Conservation (phyloP, 768 basidiomycete species). For the Tricholomella constricta region DNA sequence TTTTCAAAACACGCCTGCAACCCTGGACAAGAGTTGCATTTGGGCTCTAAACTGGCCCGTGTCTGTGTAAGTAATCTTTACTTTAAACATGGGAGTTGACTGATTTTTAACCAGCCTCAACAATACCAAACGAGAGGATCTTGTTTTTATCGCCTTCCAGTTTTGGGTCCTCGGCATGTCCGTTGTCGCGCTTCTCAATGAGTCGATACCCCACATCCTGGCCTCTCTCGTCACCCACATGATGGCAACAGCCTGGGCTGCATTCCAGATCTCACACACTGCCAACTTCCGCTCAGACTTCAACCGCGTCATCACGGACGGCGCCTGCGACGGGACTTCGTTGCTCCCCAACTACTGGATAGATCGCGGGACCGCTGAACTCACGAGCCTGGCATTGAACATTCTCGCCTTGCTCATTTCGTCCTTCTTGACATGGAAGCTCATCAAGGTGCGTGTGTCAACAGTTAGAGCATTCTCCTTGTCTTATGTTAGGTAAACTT, state of each 20-base stretch:
- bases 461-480: not conserved
- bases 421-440: constrained; percentile 66
- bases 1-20: constrained; percentile 32
- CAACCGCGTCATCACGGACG: constrained; percentile 55
- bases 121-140: constrained; percentile 76
- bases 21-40: constrained; percentile 53
- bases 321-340: constrained; percentile 58
- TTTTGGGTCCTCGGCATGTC: constrained; percentile 83
- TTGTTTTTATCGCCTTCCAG: constrained; percentile 77
- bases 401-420: constrained; percentile 60
- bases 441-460: constrained; percentile 58
- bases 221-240: constrained; percentile 75
- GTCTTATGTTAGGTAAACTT: not conserved
- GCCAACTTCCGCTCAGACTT: constrained; percentile 59
- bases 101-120: constrained; percentile 46
- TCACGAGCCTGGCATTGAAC: constrained; percentile 65
- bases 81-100: not conserved
- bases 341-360: constrained; percentile 70
- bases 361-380: constrained; percentile 59
- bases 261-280: constrained; percentile 65
- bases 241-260: constrained; percentile 73
- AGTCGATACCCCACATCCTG: constrained; percentile 80
- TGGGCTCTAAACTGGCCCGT: constrained; percentile 70
- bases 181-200: constrained; percentile 67
- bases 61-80: constrained; percentile 50